Evolutionary conservation across 441 rosid genomes (phyloP).

Genomic region (Populus hybrid): DNA sequence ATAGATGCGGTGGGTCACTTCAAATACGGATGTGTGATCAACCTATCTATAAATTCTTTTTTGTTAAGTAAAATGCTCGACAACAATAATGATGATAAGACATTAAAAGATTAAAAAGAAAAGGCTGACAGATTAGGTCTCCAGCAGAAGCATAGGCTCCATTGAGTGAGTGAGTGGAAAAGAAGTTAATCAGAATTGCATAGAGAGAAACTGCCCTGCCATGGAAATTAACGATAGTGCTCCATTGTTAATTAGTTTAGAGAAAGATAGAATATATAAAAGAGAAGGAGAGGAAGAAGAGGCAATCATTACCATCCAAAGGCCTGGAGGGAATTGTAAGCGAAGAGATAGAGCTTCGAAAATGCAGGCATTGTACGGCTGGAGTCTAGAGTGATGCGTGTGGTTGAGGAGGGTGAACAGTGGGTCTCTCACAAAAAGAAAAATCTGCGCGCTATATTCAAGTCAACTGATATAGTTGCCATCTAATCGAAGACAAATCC

Average conservation of each 20-base stretch:
- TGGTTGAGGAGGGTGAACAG: background rate
- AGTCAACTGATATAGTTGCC: background rate
- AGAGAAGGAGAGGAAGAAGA: background rate
- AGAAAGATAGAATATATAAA: background rate
- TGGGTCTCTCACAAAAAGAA: background rate
- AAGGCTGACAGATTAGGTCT: conserved; percentile 55
- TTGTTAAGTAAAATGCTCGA: background rate
- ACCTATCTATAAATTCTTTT: background rate
- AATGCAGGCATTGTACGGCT: conserved; percentile 25
- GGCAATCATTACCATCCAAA: conserved; percentile 47
- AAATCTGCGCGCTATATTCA: background rate
- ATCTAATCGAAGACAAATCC: background rate
- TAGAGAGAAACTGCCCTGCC: conserved; percentile 54
- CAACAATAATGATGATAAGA: background rate
- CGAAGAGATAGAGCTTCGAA: conserved; percentile 52
- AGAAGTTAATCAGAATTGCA: conserved; percentile 32
- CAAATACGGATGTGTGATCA: background rate
- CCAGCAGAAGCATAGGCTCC: conserved; percentile 76
- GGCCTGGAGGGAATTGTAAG: conserved; percentile 73
- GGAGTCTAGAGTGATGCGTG: background rate
- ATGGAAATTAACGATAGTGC: background rate
- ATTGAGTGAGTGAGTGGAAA: conserved; percentile 37
- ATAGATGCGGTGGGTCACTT: background rate
- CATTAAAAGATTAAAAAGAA: background rate
- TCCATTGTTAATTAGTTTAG: background rate